Evolutionary conservation across 176 grass and related monocot genomes (phyloP).

Genomic region (Ampelocalamus luodianensis): DNA sequence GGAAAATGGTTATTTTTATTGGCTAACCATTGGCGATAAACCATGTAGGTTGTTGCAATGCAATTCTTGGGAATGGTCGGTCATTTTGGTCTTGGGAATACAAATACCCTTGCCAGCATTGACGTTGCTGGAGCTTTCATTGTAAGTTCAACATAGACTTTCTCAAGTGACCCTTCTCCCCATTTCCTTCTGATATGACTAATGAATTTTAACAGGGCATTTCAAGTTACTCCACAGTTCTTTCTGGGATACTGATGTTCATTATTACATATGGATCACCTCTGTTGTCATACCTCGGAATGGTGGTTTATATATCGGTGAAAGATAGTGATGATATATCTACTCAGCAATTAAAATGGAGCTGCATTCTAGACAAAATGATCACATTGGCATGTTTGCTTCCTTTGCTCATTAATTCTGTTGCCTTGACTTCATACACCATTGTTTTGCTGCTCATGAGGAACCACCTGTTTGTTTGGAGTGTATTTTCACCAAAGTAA

Average conservation of each 20-base stretch:
- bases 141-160: conserved; percentile 56
- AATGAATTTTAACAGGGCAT: conserved; percentile 67
- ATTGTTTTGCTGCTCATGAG: conserved; percentile 88
- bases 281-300: conserved; percentile 69
- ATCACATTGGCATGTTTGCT: conserved; percentile 69
- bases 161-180: not conserved
- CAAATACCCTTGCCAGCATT: conserved; percentile 86
- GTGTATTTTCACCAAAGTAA: conserved; percentile 98
- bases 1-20: conserved; percentile 30
- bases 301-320: conserved; percentile 62
- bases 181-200: conserved; percentile 29
- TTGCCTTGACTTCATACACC: conserved; percentile 79
- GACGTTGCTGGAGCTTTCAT: conserved; percentile 96
- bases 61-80: conserved; percentile 76
- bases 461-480: conserved; percentile 97
- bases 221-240: conserved; percentile 75
- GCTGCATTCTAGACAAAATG: conserved; percentile 46
- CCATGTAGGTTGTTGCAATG: conserved; percentile 66
- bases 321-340: conserved; percentile 44
- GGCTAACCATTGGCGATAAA: conserved; percentile 10
- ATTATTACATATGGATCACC: conserved; percentile 81
- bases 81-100: conserved; percentile 95
- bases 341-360: conserved; percentile 49
- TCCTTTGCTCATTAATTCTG: conserved; percentile 74
- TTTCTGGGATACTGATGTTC: conserved; percentile 88